phyloP scores from a whole-genome alignment of 1,139 yeast genomes.

The Debaryomyces coudertii region DNA sequence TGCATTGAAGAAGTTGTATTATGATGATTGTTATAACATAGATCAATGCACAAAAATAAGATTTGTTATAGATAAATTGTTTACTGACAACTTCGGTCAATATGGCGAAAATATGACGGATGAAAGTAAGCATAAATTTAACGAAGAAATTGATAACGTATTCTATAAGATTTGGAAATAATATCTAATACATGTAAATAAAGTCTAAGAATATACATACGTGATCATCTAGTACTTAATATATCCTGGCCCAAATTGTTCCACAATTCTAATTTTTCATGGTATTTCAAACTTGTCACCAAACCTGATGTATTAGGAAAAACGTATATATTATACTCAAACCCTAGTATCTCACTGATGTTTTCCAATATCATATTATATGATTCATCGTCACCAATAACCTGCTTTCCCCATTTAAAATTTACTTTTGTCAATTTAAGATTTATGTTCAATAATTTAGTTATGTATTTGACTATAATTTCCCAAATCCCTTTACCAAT shows the following conservation, averaged over 20 bases:
- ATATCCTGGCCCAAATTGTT: conserved; percentile 19
- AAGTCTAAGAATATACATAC: conserved; percentile 1
- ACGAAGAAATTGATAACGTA: conserved; percentile 35
- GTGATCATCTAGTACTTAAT: not conserved
- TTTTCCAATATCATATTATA: conserved; percentile 24
- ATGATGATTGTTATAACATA: conserved; percentile 42
- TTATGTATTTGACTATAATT: conserved; percentile 43
- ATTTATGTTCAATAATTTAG: conserved; percentile 11
- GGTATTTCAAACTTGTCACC: conserved; percentile 55
- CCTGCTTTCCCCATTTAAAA: conserved; percentile 60
- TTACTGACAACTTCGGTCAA: conserved; percentile 44
- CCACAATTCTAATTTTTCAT: conserved; percentile 56
- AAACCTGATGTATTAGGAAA: conserved; percentile 79
- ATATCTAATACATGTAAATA: conserved; percentile 11
- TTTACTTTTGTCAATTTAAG: conserved; percentile 26
- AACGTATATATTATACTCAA: conserved; percentile 46
- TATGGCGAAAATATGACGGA: conserved; percentile 39
- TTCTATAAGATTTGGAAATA: conserved; percentile 43
- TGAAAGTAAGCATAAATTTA: conserved; percentile 28
- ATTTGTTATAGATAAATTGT: conserved; percentile 39
- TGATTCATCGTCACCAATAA: conserved; percentile 14
- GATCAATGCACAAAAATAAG: conserved; percentile 47
- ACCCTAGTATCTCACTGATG: conserved; percentile 20
- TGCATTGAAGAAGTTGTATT: conserved; percentile 40
- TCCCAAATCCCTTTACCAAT: conserved; percentile 88